Percentiles rank a stretch among this genome's conserved stretches.
Conservation (phyloP, 768 basidiomycete genomes). For the Psilocybe sp. region DNA sequence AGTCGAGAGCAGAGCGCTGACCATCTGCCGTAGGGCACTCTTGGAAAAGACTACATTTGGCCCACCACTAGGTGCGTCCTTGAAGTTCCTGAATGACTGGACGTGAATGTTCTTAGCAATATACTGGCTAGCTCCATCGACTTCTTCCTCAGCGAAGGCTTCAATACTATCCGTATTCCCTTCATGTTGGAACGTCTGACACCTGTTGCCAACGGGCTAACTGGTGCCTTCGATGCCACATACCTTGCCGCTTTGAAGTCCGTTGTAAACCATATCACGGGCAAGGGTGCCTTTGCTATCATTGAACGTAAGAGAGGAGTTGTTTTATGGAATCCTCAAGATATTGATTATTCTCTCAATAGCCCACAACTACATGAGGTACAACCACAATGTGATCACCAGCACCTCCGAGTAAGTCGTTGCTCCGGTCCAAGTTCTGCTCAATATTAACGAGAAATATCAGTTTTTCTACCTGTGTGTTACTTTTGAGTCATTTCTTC, state of each 20-base stretch:
- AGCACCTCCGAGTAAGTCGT: slow-evolving; percentile 42
- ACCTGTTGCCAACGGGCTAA: slow-evolving; percentile 50
- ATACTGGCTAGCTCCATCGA: slow-evolving; percentile 36
- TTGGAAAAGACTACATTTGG: slow-evolving; percentile 48
- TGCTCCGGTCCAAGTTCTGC: background rate
- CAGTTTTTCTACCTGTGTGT: slow-evolving; percentile 50
- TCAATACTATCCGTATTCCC: slow-evolving; percentile 63
- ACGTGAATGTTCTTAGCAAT: no score
- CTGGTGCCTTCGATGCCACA: slow-evolving; percentile 48
- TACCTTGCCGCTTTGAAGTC: slow-evolving; percentile 51
- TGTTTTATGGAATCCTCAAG: background rate
- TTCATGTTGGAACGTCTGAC: slow-evolving; percentile 58
- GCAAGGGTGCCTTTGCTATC: slow-evolving; percentile 53
- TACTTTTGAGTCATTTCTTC: background rate
- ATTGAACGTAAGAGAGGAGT: slow-evolving; percentile 45
- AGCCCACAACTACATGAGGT: slow-evolving; percentile 65
- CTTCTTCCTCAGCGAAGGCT: slow-evolving; percentile 53
- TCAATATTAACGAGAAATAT: background rate
- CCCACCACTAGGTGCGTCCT: slow-evolving; percentile 21
- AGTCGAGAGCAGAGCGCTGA: no score
- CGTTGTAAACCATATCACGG: slow-evolving; percentile 57
- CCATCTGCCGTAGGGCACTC: slow-evolving; percentile 24
- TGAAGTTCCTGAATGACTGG: no score
- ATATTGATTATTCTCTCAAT: background rate
- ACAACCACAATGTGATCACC: slow-evolving; percentile 50